Evolutionary conservation across 179 eudicot genomes (phyloP).

Genomic region (Silene vulgaris): DNA sequence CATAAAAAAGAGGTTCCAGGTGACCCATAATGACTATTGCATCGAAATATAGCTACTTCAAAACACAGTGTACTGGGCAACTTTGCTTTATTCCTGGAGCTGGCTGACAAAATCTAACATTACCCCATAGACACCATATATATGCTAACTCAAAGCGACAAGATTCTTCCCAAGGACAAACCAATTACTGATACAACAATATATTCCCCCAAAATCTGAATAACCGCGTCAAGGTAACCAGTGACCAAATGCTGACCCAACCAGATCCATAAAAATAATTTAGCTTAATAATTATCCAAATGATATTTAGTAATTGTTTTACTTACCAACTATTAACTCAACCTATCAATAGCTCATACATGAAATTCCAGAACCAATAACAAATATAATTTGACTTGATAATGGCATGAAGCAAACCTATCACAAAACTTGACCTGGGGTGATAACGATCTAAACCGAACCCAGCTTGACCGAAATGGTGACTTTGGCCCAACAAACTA

Average conservation of each 20-base stretch:
- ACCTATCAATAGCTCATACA: neutral
- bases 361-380: neutral
- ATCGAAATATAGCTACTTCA: neutral
- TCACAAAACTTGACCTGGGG: neutral
- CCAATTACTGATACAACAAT: no score
- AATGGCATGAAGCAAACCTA: neutral
- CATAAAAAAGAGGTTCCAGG: neutral
- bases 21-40: neutral
- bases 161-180: no score
- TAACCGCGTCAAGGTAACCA: no score
- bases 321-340: neutral
- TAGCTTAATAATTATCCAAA: neutral
- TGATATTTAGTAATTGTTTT: neutral
- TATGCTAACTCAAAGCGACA: no score
- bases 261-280: neutral
- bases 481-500: neutral
- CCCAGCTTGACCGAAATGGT: neutral
- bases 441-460: neutral
- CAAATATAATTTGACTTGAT: neutral
- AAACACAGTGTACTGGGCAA: neutral
- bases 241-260: neutral
- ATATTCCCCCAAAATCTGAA: no score
- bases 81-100: neutral
- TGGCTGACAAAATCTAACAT: neutral
- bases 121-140: neutral